Evolutionary conservation across 441 rosid genomes (phyloP).

Genomic region (Adansonia rubrostipa): DNA sequence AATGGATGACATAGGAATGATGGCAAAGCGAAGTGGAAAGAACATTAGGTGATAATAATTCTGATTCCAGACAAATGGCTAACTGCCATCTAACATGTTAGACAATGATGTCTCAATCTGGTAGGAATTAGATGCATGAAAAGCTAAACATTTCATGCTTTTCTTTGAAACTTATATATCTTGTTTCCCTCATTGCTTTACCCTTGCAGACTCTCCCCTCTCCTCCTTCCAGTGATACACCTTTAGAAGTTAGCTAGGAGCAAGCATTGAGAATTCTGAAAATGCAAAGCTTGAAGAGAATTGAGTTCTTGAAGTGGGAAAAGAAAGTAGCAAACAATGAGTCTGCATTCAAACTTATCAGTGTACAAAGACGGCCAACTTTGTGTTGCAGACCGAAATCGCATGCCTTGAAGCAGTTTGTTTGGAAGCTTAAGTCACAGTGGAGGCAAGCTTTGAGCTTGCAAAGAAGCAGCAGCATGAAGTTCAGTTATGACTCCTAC

Average conservation of each 20-base stretch:
- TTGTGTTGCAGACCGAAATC: conserved; percentile 36
- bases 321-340: conserved; percentile 42
- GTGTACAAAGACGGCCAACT: conserved; percentile 25
- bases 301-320: conserved; percentile 48
- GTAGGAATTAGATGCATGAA: conserved; percentile 30
- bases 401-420: conserved; percentile 38
- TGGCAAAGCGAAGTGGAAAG: conserved; percentile 34
- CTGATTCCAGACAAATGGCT: conserved; percentile 30
- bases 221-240: conserved; percentile 17
- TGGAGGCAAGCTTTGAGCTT: conserved; percentile 42
- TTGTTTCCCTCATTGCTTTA: conserved; percentile 10
- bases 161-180: conserved; percentile 12
- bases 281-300: conserved; percentile 44
- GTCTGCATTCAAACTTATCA: conserved; percentile 32
- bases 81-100: conserved; percentile 29
- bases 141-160: conserved; percentile 18
- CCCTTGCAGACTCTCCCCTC: conserved; percentile 21
- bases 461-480: conserved; percentile 41
- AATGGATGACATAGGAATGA: conserved; percentile 25
- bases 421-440: conserved; percentile 52
- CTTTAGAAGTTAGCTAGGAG: not conserved
- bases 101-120: conserved; percentile 13
- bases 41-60: conserved; percentile 22
- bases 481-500: conserved; percentile 60
- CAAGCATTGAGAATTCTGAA: conserved; percentile 29